Evolutionary conservation across 495 filamentous ascomycete species (phyloP), one percentile per base, ranked within the genome.

Genomic region (Amphirosellinia nigrospora): DNA sequence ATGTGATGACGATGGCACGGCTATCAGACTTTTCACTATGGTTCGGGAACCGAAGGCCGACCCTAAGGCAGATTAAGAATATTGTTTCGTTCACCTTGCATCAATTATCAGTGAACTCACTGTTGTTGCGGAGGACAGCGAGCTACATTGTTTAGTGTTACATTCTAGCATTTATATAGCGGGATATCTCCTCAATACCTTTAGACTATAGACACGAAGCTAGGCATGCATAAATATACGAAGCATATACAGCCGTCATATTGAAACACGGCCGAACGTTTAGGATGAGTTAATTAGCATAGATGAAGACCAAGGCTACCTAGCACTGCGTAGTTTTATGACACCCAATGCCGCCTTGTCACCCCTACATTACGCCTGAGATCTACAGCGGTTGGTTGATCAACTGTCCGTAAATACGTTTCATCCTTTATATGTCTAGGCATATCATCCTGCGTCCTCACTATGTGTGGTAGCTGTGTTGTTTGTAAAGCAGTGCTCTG

Each of bases 1-100:
- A 65, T 91, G 89, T 79, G 80, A 84, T 45, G 89, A 89, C 73
- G 83, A 85, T 41, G 84, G 83, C 59, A 73, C 68, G 16, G 85
- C 76, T 55, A 74, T 80, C 23, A 76, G 87, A 71, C 75, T 87
- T 59, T 87, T 75, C 77, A 82, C 84, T 63, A 88, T 87, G 85
- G 79, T 85, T 16, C 78, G 86, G 66, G 82, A 86, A 58, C 84
- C 86, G 21, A 76, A 72, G 52, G n/a, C 45, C 38, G 46, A 60
- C 64, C 61, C 72, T 21, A 62, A 70, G 59, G 50, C 59, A 28
- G 73, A 73, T 46, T 73, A 15, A 72, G 46, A 38, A 39, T 50
- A 19, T 21, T 16, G 4, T 36, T 8, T 11, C 19, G 3, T n/a
- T 58, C 23, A 6, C 28, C 16, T 32, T 58, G n/a, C 16, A 16